Evolutionary conservation across 768 basidiomycete genomes (phyloP).

Genomic region (Hemileccinum rubropunctum): DNA sequence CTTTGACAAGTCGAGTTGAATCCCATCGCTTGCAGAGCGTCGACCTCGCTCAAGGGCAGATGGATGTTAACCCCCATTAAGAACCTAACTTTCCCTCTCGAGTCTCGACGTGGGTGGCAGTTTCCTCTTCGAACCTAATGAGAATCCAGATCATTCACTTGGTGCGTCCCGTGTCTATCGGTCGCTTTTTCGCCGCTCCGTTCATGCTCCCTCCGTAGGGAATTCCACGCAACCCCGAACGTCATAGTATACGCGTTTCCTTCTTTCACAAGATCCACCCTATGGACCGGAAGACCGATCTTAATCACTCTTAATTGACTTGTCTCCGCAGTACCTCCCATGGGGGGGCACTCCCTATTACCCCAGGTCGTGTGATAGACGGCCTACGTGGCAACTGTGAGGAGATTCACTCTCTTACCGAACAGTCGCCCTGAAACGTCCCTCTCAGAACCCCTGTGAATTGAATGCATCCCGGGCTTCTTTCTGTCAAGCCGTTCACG

Average conservation of each 20-base stretch:
- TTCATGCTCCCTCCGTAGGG: constrained; percentile 8
- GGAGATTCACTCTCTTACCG: constrained; percentile 9
- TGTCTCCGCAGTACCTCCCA: constrained; percentile 21
- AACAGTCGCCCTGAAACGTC: neutral
- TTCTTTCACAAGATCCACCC: constrained; percentile 28
- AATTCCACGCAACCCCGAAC: constrained; percentile 5
- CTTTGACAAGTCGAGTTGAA: neutral
- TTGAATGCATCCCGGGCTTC: neutral
- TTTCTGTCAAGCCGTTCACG: constrained; percentile 6
- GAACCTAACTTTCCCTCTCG: constrained; percentile 12
- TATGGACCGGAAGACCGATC: constrained; percentile 12
- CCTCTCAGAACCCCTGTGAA: constrained; percentile 9
- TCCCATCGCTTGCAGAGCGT: constrained; percentile 4
- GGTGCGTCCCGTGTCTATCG: constrained; percentile 5
- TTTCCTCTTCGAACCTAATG: constrained; percentile 9
- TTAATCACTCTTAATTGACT: constrained; percentile 9
- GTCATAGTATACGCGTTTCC: constrained; percentile 17
- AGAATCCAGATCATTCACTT: constrained; percentile 14
- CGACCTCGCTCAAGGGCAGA: constrained; percentile 7
- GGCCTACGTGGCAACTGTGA: constrained; percentile 6
- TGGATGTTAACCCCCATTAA: constrained; percentile 6
- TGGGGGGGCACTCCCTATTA: constrained; percentile 27
- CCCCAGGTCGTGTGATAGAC: constrained; percentile 30
- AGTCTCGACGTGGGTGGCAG: neutral
- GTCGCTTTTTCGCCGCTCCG: constrained; percentile 15